Evolutionary conservation across 2,329 filamentous ascomycete species (phyloP), one percentile per base, ranked within the genome.

Genomic region (Grosmannia clavigera): DNA sequence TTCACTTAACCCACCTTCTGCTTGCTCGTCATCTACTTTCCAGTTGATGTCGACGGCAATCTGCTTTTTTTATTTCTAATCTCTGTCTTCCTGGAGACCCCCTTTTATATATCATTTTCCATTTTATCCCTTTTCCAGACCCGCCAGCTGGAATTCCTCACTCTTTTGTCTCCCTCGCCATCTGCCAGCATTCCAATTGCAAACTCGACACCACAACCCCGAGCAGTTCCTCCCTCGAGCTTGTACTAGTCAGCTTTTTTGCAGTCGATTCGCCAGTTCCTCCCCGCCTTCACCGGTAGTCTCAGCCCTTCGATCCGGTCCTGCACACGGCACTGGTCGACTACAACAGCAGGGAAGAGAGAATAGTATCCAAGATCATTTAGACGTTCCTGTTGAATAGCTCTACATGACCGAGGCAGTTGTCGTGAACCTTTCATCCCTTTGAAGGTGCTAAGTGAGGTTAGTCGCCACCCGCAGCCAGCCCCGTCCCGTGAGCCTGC

Each of bases 151-250:
- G 46, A 57, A 60, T 56, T 54, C 58, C n/a, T 25, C 58, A 19
- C 43, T 51, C 31, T 58, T 29, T n/a, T 46, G n/a, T 31, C 43
- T 55, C 57, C 56, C 59, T 58, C 58, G 33, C 48, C 27, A 58
- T 35, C 55, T 40, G 54, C 43, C 59, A 40, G 22, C 62, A 64
- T 64, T 64, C 61, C 63, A 22, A 11, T 48, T 38, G 40, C 27
- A 54, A 61, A 58, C 53, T 60, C 35, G 57, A 31, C 54, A 35
- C 51, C n/a, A 29, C 54, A 27, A n/a, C 16, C 12, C 11, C n/a
- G 14, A 27, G 25, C 55, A n/a, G 7, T 57, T 9, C 38, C 25
- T 57, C 25, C 7, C 22, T 48, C 38, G 38, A 33, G 27, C 22
- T 19, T 27, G 12, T 3, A 40, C 38, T 9, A 16, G 38, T 14